Conservation (phyloP, 1,139 yeast genomes). For the Suhomyces wounanorum region DNA sequence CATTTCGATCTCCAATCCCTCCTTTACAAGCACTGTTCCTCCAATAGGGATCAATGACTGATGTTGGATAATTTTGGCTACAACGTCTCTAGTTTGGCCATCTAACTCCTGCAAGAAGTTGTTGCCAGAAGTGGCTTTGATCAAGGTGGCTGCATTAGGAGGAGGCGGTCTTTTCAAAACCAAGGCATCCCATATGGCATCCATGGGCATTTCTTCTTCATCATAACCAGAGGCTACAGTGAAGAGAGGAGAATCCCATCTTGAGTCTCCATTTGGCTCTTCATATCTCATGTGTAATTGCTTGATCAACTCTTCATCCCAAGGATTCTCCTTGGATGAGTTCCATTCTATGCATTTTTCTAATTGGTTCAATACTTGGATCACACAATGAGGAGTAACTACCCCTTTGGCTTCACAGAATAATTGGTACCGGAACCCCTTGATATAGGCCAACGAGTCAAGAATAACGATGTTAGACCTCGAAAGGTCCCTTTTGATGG, state of each 20-base stretch:
- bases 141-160: conserved; percentile 76
- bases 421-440: conserved; percentile 92
- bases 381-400: conserved; percentile 79
- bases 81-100: conserved; percentile 64
- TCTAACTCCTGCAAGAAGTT: conserved; percentile 83
- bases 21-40: conserved; percentile 43
- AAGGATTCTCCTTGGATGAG: conserved; percentile 33
- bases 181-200: conserved; percentile 72
- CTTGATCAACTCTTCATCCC: conserved; percentile 70
- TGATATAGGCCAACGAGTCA: conserved; percentile 86
- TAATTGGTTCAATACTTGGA: conserved; percentile 72
- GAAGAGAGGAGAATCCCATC: conserved; percentile 96
- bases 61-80: conserved; percentile 57
- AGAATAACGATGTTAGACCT: conserved; percentile 73
- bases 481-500: conserved; percentile 79
- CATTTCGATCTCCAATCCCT: conserved; percentile 51
- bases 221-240: conserved; percentile 62
- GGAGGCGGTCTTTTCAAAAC: conserved; percentile 63
- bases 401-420: conserved; percentile 90
- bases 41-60: conserved; percentile 62
- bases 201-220: conserved; percentile 54
- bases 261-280: conserved; percentile 81
- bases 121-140: conserved; percentile 71
- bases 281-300: conserved; percentile 85
- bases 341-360: conserved; percentile 70